phyloP scores from a whole-genome alignment of 2,329 filamentous ascomycete genomes.

The Huntiella bhutanensis region DNA sequence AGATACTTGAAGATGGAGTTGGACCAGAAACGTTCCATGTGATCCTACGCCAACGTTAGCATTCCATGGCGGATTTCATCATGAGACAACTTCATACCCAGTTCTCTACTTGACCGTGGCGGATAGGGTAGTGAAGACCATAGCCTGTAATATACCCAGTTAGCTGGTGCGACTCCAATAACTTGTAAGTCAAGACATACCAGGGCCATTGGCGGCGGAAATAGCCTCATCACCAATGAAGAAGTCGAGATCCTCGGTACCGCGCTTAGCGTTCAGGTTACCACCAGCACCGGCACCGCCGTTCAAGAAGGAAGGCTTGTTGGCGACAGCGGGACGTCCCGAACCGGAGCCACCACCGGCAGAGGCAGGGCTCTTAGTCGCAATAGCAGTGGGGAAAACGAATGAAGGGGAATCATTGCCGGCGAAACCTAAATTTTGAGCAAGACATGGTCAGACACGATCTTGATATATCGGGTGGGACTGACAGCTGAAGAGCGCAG shows the following conservation, averaged over 20 bases:
- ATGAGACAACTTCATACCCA: slow-evolving; percentile 45
- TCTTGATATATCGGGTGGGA: too few species aligned
- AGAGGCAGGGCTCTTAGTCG: slow-evolving; percentile 64
- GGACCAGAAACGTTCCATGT: slow-evolving; percentile 99
- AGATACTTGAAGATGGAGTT: slow-evolving; percentile 99
- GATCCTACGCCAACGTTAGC: slow-evolving; percentile 40
- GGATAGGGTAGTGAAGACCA: slow-evolving; percentile 90
- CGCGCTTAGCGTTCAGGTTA: slow-evolving; percentile 76
- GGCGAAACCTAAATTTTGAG: slow-evolving; percentile 55
- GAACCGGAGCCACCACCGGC: slow-evolving; percentile 61
- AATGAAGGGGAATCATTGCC: slow-evolving; percentile 98
- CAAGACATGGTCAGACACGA: slow-evolving; percentile 9
- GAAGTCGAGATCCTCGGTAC: slow-evolving; percentile 94
- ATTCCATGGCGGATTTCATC: too few species aligned
- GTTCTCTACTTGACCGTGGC: slow-evolving; percentile 96
- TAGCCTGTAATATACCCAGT: slow-evolving; percentile 41
- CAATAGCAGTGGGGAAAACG: slow-evolving; percentile 97
- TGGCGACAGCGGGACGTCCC: slow-evolving; percentile 73
- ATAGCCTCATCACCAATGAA: slow-evolving; percentile 97
- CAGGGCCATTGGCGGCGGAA: slow-evolving; percentile 63
- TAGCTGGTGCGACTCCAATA: slow-evolving; percentile 4
- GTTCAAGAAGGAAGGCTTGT: slow-evolving; percentile 89
- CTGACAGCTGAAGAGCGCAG: too few species aligned
- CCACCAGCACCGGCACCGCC: slow-evolving; percentile 69
- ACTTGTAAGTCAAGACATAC: slow-evolving; percentile 24